Conservation (phyloP, 495 filamentous ascomycete species). For the Podospora australis region DNA sequence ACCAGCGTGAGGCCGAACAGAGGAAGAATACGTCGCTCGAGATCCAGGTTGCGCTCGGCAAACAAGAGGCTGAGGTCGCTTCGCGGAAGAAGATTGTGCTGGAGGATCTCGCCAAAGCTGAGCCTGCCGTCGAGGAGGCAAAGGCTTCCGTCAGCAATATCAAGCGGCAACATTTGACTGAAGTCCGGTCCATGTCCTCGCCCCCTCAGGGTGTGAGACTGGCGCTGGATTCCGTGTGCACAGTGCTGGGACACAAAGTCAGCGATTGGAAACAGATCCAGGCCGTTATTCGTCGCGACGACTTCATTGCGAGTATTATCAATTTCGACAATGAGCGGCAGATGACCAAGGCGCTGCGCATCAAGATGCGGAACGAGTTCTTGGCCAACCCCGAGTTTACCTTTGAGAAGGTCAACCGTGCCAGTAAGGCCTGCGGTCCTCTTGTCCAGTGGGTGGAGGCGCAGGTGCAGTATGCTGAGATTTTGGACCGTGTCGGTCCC, state of each 20-base stretch:
- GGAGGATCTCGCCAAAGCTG: conserved; percentile 80
- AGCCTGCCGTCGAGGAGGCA: conserved; percentile 88
- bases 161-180: conserved; percentile 91
- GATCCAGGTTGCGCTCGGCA: conserved; percentile 78
- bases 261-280: conserved; percentile 87
- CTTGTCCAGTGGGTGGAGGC: conserved; percentile 96
- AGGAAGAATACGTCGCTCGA: conserved; percentile 79
- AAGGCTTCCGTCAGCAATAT: conserved; percentile 96
- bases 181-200: conserved; percentile 93
- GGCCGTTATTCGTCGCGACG: conserved; percentile 78
- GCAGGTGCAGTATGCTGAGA: conserved; percentile 95
- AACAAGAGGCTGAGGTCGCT: conserved; percentile 84
- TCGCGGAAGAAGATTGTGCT: conserved; percentile 77
- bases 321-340: conserved; percentile 93
- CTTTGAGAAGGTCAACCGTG: conserved; percentile 88
- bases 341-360: conserved; percentile 76
- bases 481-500: conserved; percentile 90
- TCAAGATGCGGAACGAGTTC: conserved; percentile 90
- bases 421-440: conserved; percentile 93
- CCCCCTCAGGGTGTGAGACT: conserved; percentile 86
- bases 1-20: conserved; percentile 93
- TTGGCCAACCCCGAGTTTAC: conserved; percentile 90
- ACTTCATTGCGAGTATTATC: conserved; percentile 97
- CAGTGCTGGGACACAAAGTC: conserved; percentile 83
- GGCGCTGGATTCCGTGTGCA: conserved; percentile 91